A percentile compares a stretch with the other conserved stretches of the same genome.
These are phyloP conservation scores for Lepidium campestre DNA, from an alignment of 441 rosid genomes.

Conservation along the genomic window DNA sequence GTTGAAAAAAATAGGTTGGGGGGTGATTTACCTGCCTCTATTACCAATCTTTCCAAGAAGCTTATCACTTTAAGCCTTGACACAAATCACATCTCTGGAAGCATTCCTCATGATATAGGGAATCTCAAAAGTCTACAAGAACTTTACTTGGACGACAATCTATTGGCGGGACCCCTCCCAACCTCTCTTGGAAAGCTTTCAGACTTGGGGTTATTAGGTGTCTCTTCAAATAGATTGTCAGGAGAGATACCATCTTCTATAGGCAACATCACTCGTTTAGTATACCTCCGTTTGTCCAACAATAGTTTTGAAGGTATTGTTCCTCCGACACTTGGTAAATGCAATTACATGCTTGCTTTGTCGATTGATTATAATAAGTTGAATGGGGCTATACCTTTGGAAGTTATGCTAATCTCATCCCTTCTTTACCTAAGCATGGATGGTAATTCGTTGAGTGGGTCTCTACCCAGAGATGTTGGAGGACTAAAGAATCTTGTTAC, in stretches of 20 bases:
- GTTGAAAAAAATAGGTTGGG: background rate
- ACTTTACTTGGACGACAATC: background rate
- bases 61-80: background rate
- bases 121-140: background rate
- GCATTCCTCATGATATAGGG: background rate
- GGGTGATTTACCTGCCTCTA: background rate
- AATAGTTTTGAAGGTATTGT: constrained; percentile 5
- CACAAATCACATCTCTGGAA: background rate
- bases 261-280: constrained; percentile 17
- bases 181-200: constrained; percentile 10
- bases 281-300: background rate
- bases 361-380: background rate
- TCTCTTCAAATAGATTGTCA: background rate
- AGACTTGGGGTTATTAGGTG: background rate
- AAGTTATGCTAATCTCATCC: background rate
- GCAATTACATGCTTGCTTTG: background rate
- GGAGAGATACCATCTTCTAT: constrained; percentile 30
- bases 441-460: background rate
- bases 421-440: background rate
- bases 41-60: background rate
- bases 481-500: background rate
- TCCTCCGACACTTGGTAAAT: constrained; percentile 11
- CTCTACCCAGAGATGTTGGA: background rate
- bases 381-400: background rate
- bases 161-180: background rate